A percentile compares a stretch with the other conserved stretches of the same genome.
These are phyloP conservation scores for Chaetomium olivaceum DNA, from an alignment of 2,329 filamentous ascomycete species.

Conservation along the genomic window DNA sequence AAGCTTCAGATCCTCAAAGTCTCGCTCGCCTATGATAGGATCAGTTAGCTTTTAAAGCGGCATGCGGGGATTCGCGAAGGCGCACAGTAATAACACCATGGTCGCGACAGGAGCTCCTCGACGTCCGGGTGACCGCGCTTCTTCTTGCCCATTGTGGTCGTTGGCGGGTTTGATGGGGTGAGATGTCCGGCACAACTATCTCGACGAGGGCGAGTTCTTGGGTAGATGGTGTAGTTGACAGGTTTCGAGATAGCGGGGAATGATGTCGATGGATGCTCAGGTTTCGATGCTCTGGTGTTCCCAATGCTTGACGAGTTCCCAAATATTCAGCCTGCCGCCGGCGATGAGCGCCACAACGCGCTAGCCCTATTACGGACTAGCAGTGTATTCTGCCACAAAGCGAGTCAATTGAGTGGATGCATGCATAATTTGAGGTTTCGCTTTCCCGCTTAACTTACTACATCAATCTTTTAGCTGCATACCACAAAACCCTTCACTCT, in stretches of 20 bases:
- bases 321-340: background rate
- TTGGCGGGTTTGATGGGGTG: background rate
- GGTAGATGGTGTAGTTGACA: background rate
- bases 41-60: constrained; percentile 11
- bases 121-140: constrained; percentile 83
- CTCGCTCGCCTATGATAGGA: constrained; percentile 69
- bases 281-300: background rate
- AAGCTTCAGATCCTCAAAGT: constrained; percentile 96
- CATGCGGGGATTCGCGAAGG: constrained; percentile 10
- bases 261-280: background rate
- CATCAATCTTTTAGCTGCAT: too few species aligned
- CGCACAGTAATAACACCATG: constrained; percentile 97
- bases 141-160: constrained; percentile 72
- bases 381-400: too few species aligned
- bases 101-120: constrained; percentile 81
- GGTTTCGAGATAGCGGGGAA: background rate
- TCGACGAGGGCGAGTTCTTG: background rate
- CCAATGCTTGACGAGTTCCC: background rate
- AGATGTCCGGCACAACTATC: too few species aligned
- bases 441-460: too few species aligned
- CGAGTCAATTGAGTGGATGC: too few species aligned
- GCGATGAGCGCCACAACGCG: background rate
- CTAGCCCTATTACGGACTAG: background rate
- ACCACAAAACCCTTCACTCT: too few species aligned
- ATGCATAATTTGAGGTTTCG: too few species aligned